These are phyloP conservation scores for Pisolithus orientalis DNA, from an alignment of 768 basidiomycete genomes.

Conservation along the genomic window DNA sequence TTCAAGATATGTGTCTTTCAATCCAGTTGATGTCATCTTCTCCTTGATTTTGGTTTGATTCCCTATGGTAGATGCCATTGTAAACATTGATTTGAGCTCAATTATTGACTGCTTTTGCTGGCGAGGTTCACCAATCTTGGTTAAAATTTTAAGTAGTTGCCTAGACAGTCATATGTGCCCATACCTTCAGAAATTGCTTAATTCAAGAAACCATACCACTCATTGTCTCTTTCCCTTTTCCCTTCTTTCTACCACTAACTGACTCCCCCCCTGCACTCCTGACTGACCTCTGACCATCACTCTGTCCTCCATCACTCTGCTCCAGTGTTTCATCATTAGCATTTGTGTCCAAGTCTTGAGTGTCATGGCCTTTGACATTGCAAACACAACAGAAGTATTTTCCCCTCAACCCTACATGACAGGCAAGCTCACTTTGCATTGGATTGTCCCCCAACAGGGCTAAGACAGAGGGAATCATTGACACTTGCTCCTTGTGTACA, in stretches of 20 bases:
- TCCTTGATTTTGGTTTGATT: background rate
- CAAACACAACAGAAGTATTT: conserved; percentile 21
- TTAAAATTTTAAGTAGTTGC: background rate
- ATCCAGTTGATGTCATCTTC: conserved; percentile 2
- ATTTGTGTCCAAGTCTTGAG: background rate
- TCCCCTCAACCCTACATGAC: conserved; percentile 18
- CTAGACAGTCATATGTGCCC: background rate
- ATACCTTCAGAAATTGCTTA: background rate
- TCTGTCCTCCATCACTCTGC: background rate
- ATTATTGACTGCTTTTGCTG: background rate
- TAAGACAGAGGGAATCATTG: conserved; percentile 12
- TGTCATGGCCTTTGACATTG: conserved; percentile 1
- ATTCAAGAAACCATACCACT: background rate
- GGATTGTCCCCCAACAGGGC: conserved; percentile 20
- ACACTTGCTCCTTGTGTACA: conserved; percentile 8
- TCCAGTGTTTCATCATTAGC: background rate
- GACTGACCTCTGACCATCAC: background rate
- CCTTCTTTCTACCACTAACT: background rate
- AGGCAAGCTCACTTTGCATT: conserved; percentile 22
- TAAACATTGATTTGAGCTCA: conserved; percentile 1
- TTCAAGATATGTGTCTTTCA: conserved; percentile 8
- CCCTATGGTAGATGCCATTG: background rate
- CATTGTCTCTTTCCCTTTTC: background rate
- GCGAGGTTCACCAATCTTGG: background rate
- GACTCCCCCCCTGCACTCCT: background rate